Evolutionary conservation across 768 basidiomycete genomes (phyloP).

Genomic region (Lactifluus volemus): DNA sequence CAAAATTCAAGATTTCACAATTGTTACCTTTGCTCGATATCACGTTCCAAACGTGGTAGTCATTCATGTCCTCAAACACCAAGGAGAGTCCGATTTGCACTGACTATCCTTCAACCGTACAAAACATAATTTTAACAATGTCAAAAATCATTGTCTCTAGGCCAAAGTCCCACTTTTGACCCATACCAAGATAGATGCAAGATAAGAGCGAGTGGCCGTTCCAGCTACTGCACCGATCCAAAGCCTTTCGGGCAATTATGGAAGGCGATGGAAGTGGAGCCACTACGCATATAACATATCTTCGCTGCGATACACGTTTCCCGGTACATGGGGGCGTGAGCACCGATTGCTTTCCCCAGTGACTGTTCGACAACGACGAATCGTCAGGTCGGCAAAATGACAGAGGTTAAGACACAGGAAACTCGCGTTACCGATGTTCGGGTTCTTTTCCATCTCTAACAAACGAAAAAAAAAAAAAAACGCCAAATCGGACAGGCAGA

Average conservation of each 20-base stretch:
- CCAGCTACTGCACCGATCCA: conserved; percentile 45
- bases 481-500: conserved; percentile 3
- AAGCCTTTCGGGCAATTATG: conserved; percentile 55
- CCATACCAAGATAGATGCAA: too few species aligned
- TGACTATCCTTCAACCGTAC: too few species aligned
- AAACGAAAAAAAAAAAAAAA: not conserved
- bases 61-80: too few species aligned
- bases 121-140: too few species aligned
- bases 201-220: too few species aligned
- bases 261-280: conserved; percentile 50
- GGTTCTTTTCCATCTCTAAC: conserved; percentile 51
- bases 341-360: conserved; percentile 64
- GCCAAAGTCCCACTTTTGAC: too few species aligned
- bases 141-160: too few species aligned
- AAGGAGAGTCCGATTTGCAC: too few species aligned
- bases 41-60: too few species aligned
- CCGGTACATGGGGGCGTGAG: conserved; percentile 47
- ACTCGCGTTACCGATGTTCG: conserved; percentile 37
- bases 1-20: too few species aligned
- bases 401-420: not conserved
- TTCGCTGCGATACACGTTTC: conserved; percentile 54
- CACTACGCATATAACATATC: conserved; percentile 73
- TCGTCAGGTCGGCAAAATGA: not conserved
- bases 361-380: conserved; percentile 28
- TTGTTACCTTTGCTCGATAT: too few species aligned